Conservation (phyloP, 2,329 filamentous ascomycete genomes). For the Cladophialophora carrionii region DNA sequence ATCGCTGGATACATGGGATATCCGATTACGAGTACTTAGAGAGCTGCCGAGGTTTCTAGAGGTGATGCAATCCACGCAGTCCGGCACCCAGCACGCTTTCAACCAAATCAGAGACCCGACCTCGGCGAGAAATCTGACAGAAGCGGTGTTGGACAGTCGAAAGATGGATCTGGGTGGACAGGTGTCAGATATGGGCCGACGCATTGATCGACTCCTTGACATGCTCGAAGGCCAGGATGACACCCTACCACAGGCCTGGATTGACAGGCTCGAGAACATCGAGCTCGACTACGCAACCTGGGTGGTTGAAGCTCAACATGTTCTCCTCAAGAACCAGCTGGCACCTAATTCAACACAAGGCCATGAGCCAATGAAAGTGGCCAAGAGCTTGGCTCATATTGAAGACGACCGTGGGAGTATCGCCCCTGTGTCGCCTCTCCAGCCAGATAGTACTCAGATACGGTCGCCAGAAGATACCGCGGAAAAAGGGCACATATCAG, state of each 20-base stretch:
- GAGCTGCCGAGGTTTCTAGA: conserved; percentile 70
- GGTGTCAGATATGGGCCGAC: conserved; percentile 69
- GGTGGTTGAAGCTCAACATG: conserved; percentile 75
- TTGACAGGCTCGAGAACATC: conserved; percentile 79
- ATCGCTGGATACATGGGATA: conserved; percentile 76
- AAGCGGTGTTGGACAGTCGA: conserved; percentile 48
- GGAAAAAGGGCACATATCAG: background rate
- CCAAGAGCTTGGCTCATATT: conserved; percentile 29
- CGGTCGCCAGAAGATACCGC: background rate
- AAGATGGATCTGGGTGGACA: conserved; percentile 66
- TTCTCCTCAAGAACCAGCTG: conserved; percentile 67
- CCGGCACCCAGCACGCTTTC: conserved; percentile 44
- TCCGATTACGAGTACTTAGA: conserved; percentile 73
- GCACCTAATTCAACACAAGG: conserved; percentile 38
- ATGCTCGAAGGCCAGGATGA: conserved; percentile 81
- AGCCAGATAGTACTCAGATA: conserved; percentile 28
- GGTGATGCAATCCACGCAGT: conserved; percentile 57
- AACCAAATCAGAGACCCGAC: conserved; percentile 39
- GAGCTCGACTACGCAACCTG: conserved; percentile 80
- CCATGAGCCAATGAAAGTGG: conserved; percentile 25
- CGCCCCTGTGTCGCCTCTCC: conserved; percentile 16
- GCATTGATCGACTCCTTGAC: conserved; percentile 85
- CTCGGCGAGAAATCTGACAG: conserved; percentile 39
- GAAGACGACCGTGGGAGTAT: conserved; percentile 26
- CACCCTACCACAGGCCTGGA: conserved; percentile 81